Conservation (phyloP, 192 early-diverging fungal species). For the Linnemannia zychae region DNA sequence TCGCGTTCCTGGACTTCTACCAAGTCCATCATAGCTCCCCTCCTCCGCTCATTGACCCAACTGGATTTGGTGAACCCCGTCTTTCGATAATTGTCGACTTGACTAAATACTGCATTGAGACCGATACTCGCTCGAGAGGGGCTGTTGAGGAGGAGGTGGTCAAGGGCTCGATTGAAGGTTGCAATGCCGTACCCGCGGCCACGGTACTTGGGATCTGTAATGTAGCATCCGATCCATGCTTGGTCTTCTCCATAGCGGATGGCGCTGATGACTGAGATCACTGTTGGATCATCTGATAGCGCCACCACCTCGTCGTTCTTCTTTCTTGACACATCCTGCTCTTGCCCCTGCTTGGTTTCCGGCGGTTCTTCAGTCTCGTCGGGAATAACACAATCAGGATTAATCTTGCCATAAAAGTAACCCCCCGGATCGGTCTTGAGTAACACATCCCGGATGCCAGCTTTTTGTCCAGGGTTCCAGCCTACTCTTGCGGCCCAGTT, state of each 20-base stretch:
- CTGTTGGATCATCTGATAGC: background rate
- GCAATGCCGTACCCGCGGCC: conserved; percentile 27
- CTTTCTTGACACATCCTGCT: background rate
- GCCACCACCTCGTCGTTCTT: background rate
- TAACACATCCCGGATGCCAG: background rate
- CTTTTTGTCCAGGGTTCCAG: conserved; percentile 10
- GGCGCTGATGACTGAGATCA: conserved; percentile 8
- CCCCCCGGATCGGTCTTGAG: conserved; percentile 11
- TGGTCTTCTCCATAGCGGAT: conserved; percentile 17
- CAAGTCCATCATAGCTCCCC: background rate
- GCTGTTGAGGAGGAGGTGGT: background rate
- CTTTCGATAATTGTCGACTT: conserved; percentile 1
- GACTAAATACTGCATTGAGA: background rate
- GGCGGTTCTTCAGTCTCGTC: background rate
- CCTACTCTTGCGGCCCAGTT: background rate
- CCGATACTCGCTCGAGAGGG: background rate
- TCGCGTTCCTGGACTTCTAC: background rate
- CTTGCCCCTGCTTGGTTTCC: background rate
- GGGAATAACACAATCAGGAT: background rate
- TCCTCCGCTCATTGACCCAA: background rate
- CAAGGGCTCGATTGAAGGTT: background rate
- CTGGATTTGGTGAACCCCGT: background rate
- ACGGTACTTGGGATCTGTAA: conserved; percentile 21
- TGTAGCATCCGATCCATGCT: conserved; percentile 37
- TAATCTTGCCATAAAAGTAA: conserved; percentile 6